phyloP scores from a whole-genome alignment of 23 red algal genomes.

The Gracilariopsis chorda region DNA sequence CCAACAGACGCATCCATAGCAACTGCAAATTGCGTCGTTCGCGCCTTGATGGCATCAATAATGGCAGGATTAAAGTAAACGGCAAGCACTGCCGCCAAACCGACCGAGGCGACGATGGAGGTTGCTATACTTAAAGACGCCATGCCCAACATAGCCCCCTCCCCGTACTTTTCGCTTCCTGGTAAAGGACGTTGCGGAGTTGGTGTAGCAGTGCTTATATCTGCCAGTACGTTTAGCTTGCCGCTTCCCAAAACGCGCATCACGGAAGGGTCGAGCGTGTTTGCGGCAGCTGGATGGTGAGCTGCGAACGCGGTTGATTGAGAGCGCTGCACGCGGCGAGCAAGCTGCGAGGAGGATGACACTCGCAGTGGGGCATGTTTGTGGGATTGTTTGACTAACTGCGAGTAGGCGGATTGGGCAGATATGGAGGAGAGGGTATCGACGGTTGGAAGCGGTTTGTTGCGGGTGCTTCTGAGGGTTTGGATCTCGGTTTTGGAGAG shows the following conservation, averaged over 20 bases:
- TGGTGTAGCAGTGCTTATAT: background rate
- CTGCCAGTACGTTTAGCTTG: conserved; percentile 9
- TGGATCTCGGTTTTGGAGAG: conserved; percentile 1
- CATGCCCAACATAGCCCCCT: conserved; percentile 37
- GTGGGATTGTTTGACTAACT: background rate
- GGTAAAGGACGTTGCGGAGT: conserved; percentile 6
- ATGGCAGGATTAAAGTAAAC: conserved; percentile 23
- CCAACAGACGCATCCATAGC: background rate
- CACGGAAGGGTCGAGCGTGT: conserved; percentile 3
- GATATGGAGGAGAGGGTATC: conserved; percentile 46
- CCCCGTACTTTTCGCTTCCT: conserved; percentile 31
- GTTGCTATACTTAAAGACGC: conserved; percentile 46
- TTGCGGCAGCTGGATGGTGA: background rate
- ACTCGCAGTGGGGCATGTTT: background rate
- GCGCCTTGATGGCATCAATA: background rate
- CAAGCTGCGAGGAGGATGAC: background rate
- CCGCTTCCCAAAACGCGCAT: conserved; percentile 27
- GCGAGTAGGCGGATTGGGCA: conserved; percentile 38
- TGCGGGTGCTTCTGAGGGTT: background rate
- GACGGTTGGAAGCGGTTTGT: background rate
- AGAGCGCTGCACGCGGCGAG: background rate
- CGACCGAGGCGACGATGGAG: conserved; percentile 18
- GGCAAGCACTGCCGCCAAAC: background rate
- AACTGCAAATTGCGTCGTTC: background rate
- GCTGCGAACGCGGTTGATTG: background rate